Evolutionary conservation across 495 filamentous ascomycete genomes (phyloP), one percentile per base, ranked within the genome.

Genomic region (Penicillium cataractarum): DNA sequence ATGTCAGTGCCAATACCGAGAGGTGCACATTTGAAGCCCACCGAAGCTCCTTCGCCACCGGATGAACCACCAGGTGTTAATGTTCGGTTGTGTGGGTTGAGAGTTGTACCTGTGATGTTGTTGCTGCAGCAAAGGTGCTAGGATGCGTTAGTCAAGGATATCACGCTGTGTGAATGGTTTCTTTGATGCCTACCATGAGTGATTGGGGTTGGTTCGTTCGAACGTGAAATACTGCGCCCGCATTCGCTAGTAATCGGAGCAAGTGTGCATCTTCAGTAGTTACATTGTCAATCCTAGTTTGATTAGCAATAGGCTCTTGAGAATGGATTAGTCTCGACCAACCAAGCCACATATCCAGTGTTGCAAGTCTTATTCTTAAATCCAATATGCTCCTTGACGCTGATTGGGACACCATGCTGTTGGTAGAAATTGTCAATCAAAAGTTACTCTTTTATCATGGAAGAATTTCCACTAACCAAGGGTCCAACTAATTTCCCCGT

Each of bases 1-100:
- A 86, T 84, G 29, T 88, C 84, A 13, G 86, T 88, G 0, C 89
- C 89, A 54, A 92, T 83, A 2, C 89, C 90, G 4, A 92, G 70
- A 26, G 84, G 78, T 12, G 81, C 81, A 13, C 88, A 89, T 42
- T 81, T 76, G 55, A 90, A 80, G 4, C 80, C 86, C 42, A 89
- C 73, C 12, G 91, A 78, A 1, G 86, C 89, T 3, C 83, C 88
- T 71, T 92, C 90, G 26, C 90, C 90, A 9, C 89, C 88, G 0
- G 86, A 86, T 2, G 83, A 87, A 1, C 89, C 89, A 3, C 89
- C 89, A 0, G 83, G 68, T 0, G 83, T 87, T 2, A 82, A 75
- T 1, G 72, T 78, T 3, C 75, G 80, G 67, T 90, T 88, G 57
- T 78, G 65, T 0, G 89, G 89, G 71, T 93, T 92, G 7, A 85